Conservation (phyloP, 495 filamentous ascomycete genomes). For the Daldinia grandis region DNA sequence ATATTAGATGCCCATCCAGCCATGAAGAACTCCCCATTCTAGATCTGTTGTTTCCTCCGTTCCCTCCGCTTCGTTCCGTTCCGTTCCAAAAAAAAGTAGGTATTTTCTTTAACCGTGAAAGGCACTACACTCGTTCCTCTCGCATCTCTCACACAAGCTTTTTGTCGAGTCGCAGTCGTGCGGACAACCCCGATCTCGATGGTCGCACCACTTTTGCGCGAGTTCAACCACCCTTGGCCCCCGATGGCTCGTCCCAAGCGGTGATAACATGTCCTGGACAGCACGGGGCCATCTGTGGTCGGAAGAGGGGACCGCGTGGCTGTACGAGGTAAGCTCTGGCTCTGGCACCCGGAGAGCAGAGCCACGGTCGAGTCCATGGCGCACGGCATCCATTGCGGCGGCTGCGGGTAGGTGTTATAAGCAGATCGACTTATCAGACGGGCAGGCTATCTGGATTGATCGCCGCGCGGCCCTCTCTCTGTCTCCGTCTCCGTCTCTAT, state of each 20-base stretch:
- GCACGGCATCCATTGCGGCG: slow-evolving; percentile 10
- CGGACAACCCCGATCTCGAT: slow-evolving; percentile 18
- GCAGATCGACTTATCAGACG: slow-evolving; percentile 1
- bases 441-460: neutral
- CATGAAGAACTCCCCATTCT: neutral
- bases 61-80: no score
- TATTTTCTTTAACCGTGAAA: slow-evolving; percentile 8
- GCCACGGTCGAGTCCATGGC: neutral
- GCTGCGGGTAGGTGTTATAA: neutral
- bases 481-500: neutral
- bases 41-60: neutral
- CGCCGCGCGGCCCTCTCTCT: neutral
- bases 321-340: neutral
- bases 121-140: neutral
- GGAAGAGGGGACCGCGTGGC: neutral
- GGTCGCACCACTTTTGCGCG: slow-evolving; percentile 13
- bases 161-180: neutral
- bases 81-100: neutral
- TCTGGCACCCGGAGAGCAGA: neutral
- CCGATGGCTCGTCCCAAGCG: neutral
- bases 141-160: slow-evolving; percentile 13
- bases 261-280: neutral
- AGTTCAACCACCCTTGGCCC: neutral
- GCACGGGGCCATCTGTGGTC: neutral
- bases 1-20: slow-evolving; percentile 1